A percentile compares a stretch with the other conserved stretches of the same genome.
These are phyloP conservation scores for Ceratocystis ficicola DNA, from an alignment of 2,329 filamentous ascomycete species.

Conservation along the genomic window DNA sequence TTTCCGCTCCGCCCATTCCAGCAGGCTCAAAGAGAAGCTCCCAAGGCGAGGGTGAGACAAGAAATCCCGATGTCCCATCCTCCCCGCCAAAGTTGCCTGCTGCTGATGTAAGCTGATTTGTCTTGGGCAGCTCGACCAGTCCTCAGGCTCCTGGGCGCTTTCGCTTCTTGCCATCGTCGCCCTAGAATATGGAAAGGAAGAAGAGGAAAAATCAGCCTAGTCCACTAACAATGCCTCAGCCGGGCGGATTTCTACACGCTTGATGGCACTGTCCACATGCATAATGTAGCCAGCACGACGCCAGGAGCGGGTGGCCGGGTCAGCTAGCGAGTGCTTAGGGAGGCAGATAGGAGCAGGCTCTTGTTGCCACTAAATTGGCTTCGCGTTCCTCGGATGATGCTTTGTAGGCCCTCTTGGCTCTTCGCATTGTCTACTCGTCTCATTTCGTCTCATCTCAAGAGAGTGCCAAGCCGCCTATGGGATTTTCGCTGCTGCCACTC, in stretches of 20 bases:
- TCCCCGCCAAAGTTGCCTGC: neutral
- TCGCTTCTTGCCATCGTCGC: too few species aligned
- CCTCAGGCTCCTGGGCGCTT: too few species aligned
- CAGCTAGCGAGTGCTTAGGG: neutral
- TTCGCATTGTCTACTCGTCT: neutral
- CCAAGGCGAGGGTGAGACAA: neutral
- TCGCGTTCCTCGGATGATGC: neutral
- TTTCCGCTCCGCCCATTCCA: conserved; percentile 4
- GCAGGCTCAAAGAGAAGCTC: neutral
- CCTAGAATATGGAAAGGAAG: too few species aligned
- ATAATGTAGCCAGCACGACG: too few species aligned
- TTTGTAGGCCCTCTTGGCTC: neutral
- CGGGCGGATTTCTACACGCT: too few species aligned
- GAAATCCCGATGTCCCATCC: neutral
- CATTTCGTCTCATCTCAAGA: neutral
- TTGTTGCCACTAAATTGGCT: neutral
- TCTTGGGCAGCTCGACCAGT: too few species aligned
- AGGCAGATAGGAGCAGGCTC: neutral
- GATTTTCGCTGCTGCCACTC: neutral
- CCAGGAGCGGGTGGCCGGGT: too few species aligned
- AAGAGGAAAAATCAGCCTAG: too few species aligned
- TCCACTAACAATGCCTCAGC: too few species aligned
- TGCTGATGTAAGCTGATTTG: neutral
- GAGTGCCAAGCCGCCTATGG: too few species aligned
- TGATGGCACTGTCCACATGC: too few species aligned